Evolutionary conservation across 352 stramenopile species (phyloP).

Genomic region (Pilasporangium apinafurcum): DNA sequence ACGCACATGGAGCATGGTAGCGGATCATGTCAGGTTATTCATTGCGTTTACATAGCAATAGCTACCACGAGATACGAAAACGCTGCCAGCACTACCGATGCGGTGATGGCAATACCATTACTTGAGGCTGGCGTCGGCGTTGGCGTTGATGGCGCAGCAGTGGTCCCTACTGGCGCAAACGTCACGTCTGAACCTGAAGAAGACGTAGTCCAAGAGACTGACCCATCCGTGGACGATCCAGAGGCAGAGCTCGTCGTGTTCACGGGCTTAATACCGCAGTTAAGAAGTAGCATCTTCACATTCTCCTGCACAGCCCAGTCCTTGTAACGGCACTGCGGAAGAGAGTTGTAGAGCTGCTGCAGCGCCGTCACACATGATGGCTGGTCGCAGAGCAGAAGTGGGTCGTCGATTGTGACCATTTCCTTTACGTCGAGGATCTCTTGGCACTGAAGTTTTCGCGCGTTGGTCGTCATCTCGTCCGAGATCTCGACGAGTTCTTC

Average conservation of each 20-base stretch:
- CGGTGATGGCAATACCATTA: too few species aligned
- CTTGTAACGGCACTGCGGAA: slow-evolving; percentile 57
- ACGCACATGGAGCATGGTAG: too few species aligned
- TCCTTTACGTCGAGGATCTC: slow-evolving; percentile 33
- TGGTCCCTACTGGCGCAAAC: slow-evolving; percentile 33
- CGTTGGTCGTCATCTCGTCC: slow-evolving; percentile 33
- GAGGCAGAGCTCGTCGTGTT: slow-evolving; percentile 15
- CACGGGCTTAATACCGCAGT: slow-evolving; percentile 38
- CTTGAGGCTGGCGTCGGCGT: slow-evolving; percentile 10
- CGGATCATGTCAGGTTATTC: too few species aligned
- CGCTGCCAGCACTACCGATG: slow-evolving; percentile 14
- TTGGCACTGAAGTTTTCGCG: slow-evolving; percentile 51
- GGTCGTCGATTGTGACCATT: slow-evolving; percentile 30
- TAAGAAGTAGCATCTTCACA: slow-evolving; percentile 29
- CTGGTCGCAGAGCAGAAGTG: slow-evolving; percentile 31
- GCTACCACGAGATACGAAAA: slow-evolving; percentile 16
- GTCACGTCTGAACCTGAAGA: slow-evolving; percentile 14
- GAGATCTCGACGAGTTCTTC: slow-evolving; percentile 28
- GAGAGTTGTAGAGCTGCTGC: slow-evolving; percentile 44
- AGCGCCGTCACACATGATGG: slow-evolving; percentile 42
- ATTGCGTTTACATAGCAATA: too few species aligned
- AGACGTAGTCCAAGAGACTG: slow-evolving; percentile 2
- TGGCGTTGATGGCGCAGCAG: slow-evolving; percentile 18
- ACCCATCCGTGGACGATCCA: slow-evolving; percentile 7
- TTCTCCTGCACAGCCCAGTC: slow-evolving; percentile 41